Evolutionary conservation across 2,329 filamentous ascomycete genomes (phyloP).

Genomic region (Penicillium psychrosexuale): DNA sequence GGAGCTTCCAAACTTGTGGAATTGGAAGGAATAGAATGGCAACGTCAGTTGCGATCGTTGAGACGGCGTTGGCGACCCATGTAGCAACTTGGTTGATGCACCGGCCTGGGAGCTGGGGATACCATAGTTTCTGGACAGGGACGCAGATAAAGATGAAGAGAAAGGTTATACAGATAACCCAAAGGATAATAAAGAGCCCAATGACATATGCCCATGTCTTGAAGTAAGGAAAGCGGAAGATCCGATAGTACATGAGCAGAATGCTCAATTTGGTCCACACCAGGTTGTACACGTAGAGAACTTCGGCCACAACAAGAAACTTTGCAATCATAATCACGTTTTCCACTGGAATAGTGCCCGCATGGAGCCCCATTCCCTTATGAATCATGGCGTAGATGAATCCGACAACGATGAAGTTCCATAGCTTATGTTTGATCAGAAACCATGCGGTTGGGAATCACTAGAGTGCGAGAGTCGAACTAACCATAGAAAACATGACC

Average conservation of each 20-base stretch:
- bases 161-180: constrained; percentile 30
- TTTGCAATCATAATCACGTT: constrained; percentile 23
- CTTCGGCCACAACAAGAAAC: constrained; percentile 40
- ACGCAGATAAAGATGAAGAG: constrained; percentile 31
- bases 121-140: constrained; percentile 30
- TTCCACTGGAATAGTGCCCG: background rate
- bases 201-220: constrained; percentile 29
- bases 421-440: background rate
- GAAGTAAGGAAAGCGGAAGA: constrained; percentile 28
- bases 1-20: constrained; percentile 30
- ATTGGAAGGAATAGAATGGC: constrained; percentile 26
- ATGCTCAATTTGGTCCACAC: constrained; percentile 30
- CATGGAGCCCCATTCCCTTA: background rate
- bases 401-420: background rate
- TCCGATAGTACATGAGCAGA: constrained; percentile 30
- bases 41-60: constrained; percentile 28
- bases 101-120: constrained; percentile 23
- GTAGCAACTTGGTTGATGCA: constrained; percentile 16
- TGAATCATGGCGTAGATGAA: background rate
- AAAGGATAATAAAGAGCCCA: constrained; percentile 24
- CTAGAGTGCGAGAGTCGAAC: constrained; percentile 2
- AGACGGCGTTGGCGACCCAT: background rate
- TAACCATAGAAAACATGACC: constrained; percentile 50
- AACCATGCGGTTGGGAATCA: background rate
- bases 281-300: constrained; percentile 38